A percentile compares a stretch with the other conserved stretches of the same genome.
These are phyloP conservation scores for Pulveroboletus ravenelii DNA, from an alignment of 768 basidiomycete species.

Conservation along the genomic window DNA sequence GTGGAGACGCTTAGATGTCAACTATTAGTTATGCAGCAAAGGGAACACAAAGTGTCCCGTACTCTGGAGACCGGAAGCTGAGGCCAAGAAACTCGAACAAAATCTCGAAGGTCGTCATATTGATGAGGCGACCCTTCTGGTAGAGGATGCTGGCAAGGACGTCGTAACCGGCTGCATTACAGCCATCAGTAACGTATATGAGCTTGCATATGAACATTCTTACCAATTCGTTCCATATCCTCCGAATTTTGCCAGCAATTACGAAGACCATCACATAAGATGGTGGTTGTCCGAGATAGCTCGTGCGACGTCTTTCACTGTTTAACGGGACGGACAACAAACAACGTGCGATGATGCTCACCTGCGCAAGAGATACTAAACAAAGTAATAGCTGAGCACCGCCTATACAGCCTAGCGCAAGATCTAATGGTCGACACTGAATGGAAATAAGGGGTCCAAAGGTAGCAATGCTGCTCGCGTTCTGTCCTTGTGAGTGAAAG, in stretches of 20 bases:
- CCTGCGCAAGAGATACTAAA: slow-evolving; percentile 73
- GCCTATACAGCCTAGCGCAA: slow-evolving; percentile 76
- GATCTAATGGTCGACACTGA: slow-evolving; percentile 63
- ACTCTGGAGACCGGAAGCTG: slow-evolving; percentile 81
- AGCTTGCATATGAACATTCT: slow-evolving; percentile 24
- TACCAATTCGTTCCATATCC: slow-evolving; percentile 87
- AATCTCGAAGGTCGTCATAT: slow-evolving; percentile 75
- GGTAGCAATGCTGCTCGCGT: not conserved
- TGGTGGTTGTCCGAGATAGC: slow-evolving; percentile 63
- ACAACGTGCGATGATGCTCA: slow-evolving; percentile 27
- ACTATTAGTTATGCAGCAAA: not conserved
- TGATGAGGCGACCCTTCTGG: slow-evolving; percentile 68
- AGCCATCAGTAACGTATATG: slow-evolving; percentile 2
- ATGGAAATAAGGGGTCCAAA: slow-evolving; percentile 57
- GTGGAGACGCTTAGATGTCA: slow-evolving; percentile 64
- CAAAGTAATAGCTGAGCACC: slow-evolving; percentile 71
- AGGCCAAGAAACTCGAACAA: slow-evolving; percentile 84
- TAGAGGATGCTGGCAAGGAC: slow-evolving; percentile 72
- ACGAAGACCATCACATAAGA: slow-evolving; percentile 71
- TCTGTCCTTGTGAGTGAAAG: not conserved
- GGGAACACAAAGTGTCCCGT: slow-evolving; percentile 21
- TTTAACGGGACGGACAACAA: not conserved
- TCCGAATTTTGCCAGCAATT: slow-evolving; percentile 93
- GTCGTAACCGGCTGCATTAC: slow-evolving; percentile 73
- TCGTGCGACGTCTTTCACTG: slow-evolving; percentile 64